Base-by-base conservation (phyloP, 495 filamentous ascomycete species). In the Clohesyomyces aquaticus region DNA sequence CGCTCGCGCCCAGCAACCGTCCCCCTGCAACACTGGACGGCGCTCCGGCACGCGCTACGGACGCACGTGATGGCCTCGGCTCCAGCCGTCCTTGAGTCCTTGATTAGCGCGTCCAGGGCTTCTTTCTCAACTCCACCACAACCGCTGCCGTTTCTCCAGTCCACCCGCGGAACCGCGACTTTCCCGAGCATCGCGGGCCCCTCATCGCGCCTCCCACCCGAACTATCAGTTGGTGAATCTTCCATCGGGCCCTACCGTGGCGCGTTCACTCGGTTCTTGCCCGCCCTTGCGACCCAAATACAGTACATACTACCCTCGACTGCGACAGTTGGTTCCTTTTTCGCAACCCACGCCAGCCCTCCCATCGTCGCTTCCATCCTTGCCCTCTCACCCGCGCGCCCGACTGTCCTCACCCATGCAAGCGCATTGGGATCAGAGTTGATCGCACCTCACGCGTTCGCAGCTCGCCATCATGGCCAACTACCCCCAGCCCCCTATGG, bases 401-500 rank as follows among this genome's bases (percentile, higher is more conserved):
- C 6, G 32, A 38, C 14, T 38, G 6, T 6, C 32, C 6, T 38
- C 14, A 38, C 32, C 32, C 32, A 14, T 14, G 32, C 6, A 38
- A 38, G 32, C 14, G n/a, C n/a, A n/a, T n/a, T n/a, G n/a, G n/a
- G n/a, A n/a, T n/a, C n/a, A n/a, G n/a, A n/a, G n/a, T n/a, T n/a
- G n/a, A n/a, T n/a, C n/a, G 32, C 32, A 6, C 14, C 32, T 38
- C 32, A 38, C 32, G 19, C 47, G 9, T 50, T 25, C 47, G n/a
- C n/a, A 19, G 18, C 3, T 22, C 12, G 18, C 8, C 54, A 14
- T 23, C 38, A 65, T 65, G 61, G 66, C 61, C 18, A 55, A 61
- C 61, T 65, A 69, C 48, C 47, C 53, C 3, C 65, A 68, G 41
- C 55, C 61, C 45, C 61, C 8, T 65, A 52, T 23, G 66, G 66